phyloP scores from a whole-genome alignment of 768 basidiomycete species.

The Phlebiopsis flavidoalba region DNA sequence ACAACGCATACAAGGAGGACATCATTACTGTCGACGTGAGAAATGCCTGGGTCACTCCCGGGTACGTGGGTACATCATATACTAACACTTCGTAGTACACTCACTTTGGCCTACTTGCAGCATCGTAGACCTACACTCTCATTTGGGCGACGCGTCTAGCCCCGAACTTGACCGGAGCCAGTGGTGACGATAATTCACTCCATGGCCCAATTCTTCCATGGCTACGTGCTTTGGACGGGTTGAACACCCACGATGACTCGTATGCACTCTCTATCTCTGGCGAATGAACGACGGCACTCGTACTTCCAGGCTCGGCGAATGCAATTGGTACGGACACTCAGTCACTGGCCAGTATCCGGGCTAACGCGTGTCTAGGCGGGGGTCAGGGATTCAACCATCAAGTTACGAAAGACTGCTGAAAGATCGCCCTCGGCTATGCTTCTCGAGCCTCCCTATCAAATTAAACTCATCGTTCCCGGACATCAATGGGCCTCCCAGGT shows the following conservation, averaged over 20 bases:
- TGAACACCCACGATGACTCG: slow-evolving; percentile 66
- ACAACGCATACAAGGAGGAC: slow-evolving; percentile 1
- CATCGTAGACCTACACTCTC: slow-evolving; percentile 55
- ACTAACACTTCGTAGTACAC: neutral
- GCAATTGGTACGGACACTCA: slow-evolving; percentile 44
- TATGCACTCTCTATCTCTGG: slow-evolving; percentile 59
- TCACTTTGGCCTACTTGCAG: slow-evolving; percentile 15
- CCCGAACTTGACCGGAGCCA: slow-evolving; percentile 31
- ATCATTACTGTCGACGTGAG: slow-evolving; percentile 45
- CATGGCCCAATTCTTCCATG: slow-evolving; percentile 52
- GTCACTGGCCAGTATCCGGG: neutral
- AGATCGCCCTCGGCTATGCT: slow-evolving; percentile 64
- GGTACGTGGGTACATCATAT: slow-evolving; percentile 14
- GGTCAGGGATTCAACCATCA: slow-evolving; percentile 78
- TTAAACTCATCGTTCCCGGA: slow-evolving; percentile 34
- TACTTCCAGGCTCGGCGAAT: slow-evolving; percentile 67
- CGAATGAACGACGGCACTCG: slow-evolving; percentile 67
- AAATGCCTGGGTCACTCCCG: slow-evolving; percentile 67
- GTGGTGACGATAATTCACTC: slow-evolving; percentile 48
- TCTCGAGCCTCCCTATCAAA: slow-evolving; percentile 65
- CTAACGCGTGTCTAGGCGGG: slow-evolving; percentile 42
- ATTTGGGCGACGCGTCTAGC: slow-evolving; percentile 37
- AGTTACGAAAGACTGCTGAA: slow-evolving; percentile 64
- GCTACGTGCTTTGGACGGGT: slow-evolving; percentile 64
- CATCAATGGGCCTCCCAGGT: slow-evolving; percentile 23